phyloP scores from a whole-genome alignment of 2,329 filamentous ascomycete genomes.

The Elsinoe australis region DNA sequence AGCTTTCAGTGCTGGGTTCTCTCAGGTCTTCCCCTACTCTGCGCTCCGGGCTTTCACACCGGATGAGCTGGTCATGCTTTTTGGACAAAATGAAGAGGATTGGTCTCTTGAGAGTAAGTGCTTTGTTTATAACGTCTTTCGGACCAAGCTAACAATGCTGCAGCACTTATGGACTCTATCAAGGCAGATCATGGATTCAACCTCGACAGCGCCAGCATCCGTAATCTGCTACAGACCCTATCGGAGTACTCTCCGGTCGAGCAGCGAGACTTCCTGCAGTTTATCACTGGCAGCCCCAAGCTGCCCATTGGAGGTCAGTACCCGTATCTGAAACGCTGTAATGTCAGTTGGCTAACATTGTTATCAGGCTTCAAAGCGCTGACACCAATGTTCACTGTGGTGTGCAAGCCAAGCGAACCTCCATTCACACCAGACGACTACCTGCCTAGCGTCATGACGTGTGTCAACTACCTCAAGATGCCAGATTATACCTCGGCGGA shows the following conservation, averaged over 20 bases:
- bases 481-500: conserved; percentile 82
- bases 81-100: conserved; percentile 87
- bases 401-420: conserved; percentile 95
- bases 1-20: conserved; percentile 84
- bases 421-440: conserved; percentile 94
- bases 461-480: conserved; percentile 96
- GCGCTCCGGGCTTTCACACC: conserved; percentile 90
- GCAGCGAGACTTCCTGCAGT: conserved; percentile 90
- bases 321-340: conserved; percentile 23
- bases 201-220: conserved; percentile 93
- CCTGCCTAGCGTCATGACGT: conserved; percentile 99
- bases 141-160: conserved; percentile 30
- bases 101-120: conserved; percentile 93
- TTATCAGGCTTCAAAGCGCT: conserved; percentile 82
- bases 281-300: conserved; percentile 95
- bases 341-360: conserved; percentile 24
- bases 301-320: conserved; percentile 89
- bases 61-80: conserved; percentile 87
- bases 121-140: conserved; percentile 22
- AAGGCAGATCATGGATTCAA: conserved; percentile 98
- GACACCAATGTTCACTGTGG: conserved; percentile 97
- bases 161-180: conserved; percentile 93
- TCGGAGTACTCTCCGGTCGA: conserved; percentile 68
- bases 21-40: conserved; percentile 91
- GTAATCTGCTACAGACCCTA: conserved; percentile 89